Evolutionary conservation across 306 rosid species (phyloP).

Genomic region (Quillaja saponaria): DNA sequence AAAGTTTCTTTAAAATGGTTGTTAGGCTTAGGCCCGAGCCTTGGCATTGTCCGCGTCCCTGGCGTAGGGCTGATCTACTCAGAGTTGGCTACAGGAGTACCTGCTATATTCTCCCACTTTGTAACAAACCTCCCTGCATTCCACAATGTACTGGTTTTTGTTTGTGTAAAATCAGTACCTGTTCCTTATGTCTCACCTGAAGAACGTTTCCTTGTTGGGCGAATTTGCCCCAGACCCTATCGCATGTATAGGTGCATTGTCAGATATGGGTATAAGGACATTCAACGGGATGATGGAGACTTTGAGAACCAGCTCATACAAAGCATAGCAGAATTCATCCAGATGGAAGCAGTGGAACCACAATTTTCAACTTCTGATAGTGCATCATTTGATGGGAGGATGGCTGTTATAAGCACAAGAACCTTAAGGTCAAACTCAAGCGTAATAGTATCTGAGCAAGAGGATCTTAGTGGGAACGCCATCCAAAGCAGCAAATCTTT

Average conservation of each 20-base stretch:
- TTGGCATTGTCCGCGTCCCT: slow-evolving; percentile 88
- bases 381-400: slow-evolving; percentile 70
- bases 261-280: slow-evolving; percentile 86
- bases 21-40: slow-evolving; percentile 82
- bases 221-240: slow-evolving; percentile 74
- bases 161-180: slow-evolving; percentile 83
- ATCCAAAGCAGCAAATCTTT: slow-evolving; percentile 63
- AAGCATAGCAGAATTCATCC: slow-evolving; percentile 81
- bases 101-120: slow-evolving; percentile 86
- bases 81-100: slow-evolving; percentile 81
- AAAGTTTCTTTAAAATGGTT: slow-evolving; percentile 88
- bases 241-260: slow-evolving; percentile 86
- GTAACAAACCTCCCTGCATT: slow-evolving; percentile 91
- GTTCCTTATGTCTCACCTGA: slow-evolving; percentile 83
- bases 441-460: slow-evolving; percentile 49
- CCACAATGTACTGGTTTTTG: slow-evolving; percentile 78
- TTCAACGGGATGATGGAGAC: slow-evolving; percentile 73
- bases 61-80: slow-evolving; percentile 89
- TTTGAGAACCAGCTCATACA: slow-evolving; percentile 81
- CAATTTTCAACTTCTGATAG: slow-evolving; percentile 57
- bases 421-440: slow-evolving; percentile 43
- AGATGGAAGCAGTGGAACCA: slow-evolving; percentile 79
- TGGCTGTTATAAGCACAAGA: slow-evolving; percentile 80
- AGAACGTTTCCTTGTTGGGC: slow-evolving; percentile 83
- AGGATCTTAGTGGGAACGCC: slow-evolving; percentile 41